phyloP scores from a whole-genome alignment of 2,329 filamentous ascomycete genomes.

The Aspergillus pseudoviridinutans region DNA sequence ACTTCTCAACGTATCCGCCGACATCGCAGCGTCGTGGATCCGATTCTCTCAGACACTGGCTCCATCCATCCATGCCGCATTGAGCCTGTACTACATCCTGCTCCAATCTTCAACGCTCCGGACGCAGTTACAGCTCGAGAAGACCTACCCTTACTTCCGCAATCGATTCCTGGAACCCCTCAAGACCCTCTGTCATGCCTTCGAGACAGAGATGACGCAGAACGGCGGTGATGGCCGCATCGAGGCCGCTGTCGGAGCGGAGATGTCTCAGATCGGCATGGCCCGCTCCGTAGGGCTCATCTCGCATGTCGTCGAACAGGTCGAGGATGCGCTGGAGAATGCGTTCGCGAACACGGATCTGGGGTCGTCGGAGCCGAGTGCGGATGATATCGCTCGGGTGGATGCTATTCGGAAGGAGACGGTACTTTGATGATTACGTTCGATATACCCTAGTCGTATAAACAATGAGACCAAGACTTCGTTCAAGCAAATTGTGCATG shows the following conservation, averaged over 20 bases:
- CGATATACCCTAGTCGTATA: background rate
- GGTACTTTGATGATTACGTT: background rate
- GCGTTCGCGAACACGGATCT: constrained; percentile 24
- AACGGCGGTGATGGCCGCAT: constrained; percentile 38
- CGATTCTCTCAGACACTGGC: constrained; percentile 46
- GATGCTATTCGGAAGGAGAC: constrained; percentile 26
- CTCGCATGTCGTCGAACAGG: constrained; percentile 29
- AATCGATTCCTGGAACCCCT: constrained; percentile 30
- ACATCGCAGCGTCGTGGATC: constrained; percentile 43
- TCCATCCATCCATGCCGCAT: constrained; percentile 50
- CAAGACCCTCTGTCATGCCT: constrained; percentile 26
- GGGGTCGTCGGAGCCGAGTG: constrained; percentile 25
- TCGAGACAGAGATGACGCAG: constrained; percentile 27
- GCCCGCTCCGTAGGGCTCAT: constrained; percentile 33
- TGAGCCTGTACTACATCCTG: constrained; percentile 58
- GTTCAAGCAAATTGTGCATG: background rate
- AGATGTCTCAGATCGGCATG: constrained; percentile 32
- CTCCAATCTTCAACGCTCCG: constrained; percentile 49
- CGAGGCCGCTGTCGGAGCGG: constrained; percentile 31
- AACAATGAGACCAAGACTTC: background rate
- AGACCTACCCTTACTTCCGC: constrained; percentile 31
- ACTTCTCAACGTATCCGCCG: constrained; percentile 35
- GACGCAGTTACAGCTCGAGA: constrained; percentile 43
- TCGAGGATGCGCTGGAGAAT: constrained; percentile 31
- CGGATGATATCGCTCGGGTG: constrained; percentile 26